Conservation (phyloP, 768 basidiomycete species). For the Imleria badia region DNA sequence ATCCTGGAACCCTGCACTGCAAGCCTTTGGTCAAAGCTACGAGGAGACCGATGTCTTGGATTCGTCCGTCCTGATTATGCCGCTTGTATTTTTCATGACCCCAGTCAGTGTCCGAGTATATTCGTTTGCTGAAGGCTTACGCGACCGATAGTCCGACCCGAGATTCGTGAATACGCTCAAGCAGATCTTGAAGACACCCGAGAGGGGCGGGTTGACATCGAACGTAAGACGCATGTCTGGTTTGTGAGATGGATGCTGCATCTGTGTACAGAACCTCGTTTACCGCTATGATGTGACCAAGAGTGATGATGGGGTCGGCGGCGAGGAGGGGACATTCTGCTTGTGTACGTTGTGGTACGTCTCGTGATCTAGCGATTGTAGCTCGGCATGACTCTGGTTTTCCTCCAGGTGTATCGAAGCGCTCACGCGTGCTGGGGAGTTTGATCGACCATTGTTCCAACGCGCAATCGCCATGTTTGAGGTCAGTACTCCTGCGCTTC, state of each 20-base stretch:
- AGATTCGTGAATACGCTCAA: conserved; percentile 85
- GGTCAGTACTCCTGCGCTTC: conserved; percentile 40
- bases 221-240: conserved; percentile 47
- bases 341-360: conserved; percentile 79
- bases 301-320: conserved; percentile 91
- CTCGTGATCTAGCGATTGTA: background rate
- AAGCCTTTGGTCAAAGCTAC: conserved; percentile 85
- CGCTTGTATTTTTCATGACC: conserved; percentile 88
- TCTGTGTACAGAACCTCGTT: conserved; percentile 62
- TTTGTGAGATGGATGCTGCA: conserved; percentile 5
- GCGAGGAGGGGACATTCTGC: conserved; percentile 94
- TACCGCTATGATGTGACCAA: conserved; percentile 87
- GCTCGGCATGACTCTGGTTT: background rate
- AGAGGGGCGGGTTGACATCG: conserved; percentile 87
- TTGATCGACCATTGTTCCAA: conserved; percentile 61
- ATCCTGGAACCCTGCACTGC: conserved; percentile 73
- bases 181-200: conserved; percentile 80
- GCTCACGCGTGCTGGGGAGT: conserved; percentile 82
- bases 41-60: conserved; percentile 83
- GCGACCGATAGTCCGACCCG: conserved; percentile 67
- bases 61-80: conserved; percentile 89
- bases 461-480: conserved; percentile 88
- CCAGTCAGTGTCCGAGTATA: conserved; percentile 46
- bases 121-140: background rate
- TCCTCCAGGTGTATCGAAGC: conserved; percentile 78